A percentile compares a stretch with the other conserved stretches of the same genome.
Evolutionary conservation across 2,329 filamentous ascomycete genomes (phyloP).

Genomic region (Fusarium decemcellulare): DNA sequence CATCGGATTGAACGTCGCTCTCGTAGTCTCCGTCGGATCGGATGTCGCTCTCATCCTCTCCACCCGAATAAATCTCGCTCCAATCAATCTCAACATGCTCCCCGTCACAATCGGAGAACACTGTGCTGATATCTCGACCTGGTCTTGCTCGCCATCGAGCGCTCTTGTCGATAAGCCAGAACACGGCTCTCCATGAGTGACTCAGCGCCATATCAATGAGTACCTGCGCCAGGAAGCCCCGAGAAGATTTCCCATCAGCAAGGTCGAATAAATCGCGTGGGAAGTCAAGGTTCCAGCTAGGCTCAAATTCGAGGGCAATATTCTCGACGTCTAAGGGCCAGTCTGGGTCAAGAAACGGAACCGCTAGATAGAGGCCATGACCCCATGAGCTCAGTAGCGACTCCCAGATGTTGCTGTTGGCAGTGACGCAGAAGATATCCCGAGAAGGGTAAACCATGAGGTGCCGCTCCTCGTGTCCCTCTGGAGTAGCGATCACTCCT

Average conservation of each 20-base stretch:
- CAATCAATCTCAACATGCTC: background rate
- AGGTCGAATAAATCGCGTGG: background rate
- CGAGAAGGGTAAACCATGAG: background rate
- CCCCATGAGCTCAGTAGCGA: too few species aligned
- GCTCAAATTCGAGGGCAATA: background rate
- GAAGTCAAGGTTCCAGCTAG: background rate
- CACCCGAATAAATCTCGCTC: background rate
- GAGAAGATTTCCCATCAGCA: background rate
- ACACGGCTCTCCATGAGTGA: background rate
- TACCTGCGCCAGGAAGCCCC: background rate
- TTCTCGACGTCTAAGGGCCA: background rate
- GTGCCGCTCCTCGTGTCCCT: background rate
- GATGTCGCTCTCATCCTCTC: too few species aligned
- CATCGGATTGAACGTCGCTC: too few species aligned
- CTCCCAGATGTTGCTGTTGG: too few species aligned
- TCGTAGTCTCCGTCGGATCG: too few species aligned
- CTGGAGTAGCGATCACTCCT: background rate
- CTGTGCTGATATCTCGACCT: background rate
- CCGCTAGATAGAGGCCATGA: too few species aligned
- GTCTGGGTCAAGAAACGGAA: background rate
- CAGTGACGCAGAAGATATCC: background rate
- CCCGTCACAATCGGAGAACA: background rate
- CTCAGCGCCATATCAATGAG: background rate
- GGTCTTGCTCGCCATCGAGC: background rate
- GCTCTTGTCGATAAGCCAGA: background rate